Conservation (phyloP, 225 moss, liverwort and hornwort genomes). For the Polytrichum formosum region DNA sequence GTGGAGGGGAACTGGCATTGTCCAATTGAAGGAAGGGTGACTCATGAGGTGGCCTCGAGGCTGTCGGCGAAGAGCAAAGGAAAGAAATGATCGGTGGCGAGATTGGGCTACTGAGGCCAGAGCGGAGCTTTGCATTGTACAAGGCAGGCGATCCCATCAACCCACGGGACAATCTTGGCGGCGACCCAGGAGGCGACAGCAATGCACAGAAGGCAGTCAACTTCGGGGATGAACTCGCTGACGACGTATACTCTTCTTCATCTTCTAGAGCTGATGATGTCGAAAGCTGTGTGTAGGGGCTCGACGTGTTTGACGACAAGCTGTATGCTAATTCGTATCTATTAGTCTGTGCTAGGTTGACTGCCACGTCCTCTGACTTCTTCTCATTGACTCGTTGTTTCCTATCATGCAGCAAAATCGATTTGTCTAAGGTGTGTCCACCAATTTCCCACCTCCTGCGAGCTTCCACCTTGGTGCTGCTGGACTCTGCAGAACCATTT, state of each 20-base stretch:
- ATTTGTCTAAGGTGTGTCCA: no score
- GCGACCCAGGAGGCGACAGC: constrained; percentile 42
- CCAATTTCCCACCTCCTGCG: no score
- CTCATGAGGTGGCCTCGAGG: constrained; percentile 15
- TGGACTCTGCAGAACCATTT: no score
- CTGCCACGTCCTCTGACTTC: no score
- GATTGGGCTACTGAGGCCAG: constrained; percentile 4
- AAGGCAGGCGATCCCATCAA: constrained; percentile 24
- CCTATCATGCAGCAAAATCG: no score
- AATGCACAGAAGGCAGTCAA: constrained; percentile 31
- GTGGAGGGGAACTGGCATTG: background rate
- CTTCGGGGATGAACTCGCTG: constrained; percentile 36
- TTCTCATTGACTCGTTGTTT: no score
- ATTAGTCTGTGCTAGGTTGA: no score
- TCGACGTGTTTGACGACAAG: constrained; percentile 12
- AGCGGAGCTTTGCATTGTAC: constrained; percentile 6
- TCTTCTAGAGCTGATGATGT: constrained; percentile 11
- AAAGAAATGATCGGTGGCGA: constrained; percentile 25
- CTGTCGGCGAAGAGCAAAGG: constrained; percentile 37
- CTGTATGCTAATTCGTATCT: background rate
- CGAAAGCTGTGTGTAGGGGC: constrained; percentile 38
- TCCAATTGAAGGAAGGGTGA: background rate
- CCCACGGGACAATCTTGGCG: constrained; percentile 26
- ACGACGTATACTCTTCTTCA: constrained; percentile 35
- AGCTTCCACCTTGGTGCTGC: no score